Base-by-base conservation (phyloP, 106 monocot species). In the Acorus calamus region DNA sequence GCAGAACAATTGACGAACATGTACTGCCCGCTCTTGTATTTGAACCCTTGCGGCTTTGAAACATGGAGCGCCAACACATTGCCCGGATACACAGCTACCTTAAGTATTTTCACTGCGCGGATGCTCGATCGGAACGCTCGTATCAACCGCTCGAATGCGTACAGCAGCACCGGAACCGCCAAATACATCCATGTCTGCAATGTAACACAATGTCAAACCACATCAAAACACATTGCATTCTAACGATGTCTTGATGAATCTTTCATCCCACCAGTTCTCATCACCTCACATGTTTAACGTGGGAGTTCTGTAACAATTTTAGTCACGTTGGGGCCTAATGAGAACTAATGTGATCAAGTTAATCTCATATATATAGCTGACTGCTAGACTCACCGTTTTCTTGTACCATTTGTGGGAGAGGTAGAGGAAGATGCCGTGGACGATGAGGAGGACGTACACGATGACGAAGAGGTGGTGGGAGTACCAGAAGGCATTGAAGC, bases 401-500 rank as follows among this genome's bases (percentile, higher is more conserved):
- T 86, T 77, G 73, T 94, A 79, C 93, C 93, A 94, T 4, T 79
- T 6, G 9, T 80, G 59, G 45, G 60, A 62, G 28, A 94, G 77
- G 66, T 89, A 94, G 42, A 94, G 81, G 66, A 77, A 89, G 63
- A 11, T 41, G 50, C 93, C 89, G 43, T 94, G 93, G 42, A 94
- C 55, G 72, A 94, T 63, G 61, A 89, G 83, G 47, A 94, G 83
- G n/a, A 69, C 50, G 77, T 94, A 94, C 52, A 94, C 93, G 64
- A 89, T 62, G 63, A 94, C 79, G 59, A 94, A 86, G 42, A 89
- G 77, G 67, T 94, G 93, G 63, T 94, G 93, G 2, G 88, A 85
- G 83, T 93, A 93, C 92, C 92, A 93, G 74, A 93, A 93, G 44
- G 92, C 92, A 57, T 89, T 94, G 81, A 94, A 94, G 0, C 93